Base-by-base conservation (phyloP, 2,329 filamentous ascomycete genomes). In the Penicillium sp. region DNA sequence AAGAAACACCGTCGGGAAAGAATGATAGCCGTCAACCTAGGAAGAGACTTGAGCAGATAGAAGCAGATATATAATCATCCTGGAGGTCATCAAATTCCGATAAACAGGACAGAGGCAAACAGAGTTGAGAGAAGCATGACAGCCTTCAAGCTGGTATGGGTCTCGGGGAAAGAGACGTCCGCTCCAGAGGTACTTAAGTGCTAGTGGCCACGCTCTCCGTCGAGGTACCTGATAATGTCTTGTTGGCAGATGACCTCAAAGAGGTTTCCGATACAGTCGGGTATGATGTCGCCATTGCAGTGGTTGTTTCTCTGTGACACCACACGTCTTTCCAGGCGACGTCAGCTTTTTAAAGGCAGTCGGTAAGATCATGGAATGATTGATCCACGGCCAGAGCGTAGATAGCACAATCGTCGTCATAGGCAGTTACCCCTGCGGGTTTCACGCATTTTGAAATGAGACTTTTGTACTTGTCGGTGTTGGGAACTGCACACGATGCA, bases 261-360 rank as follows among this genome's bases (percentile, higher is more conserved):
- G 53, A 40, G 20, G 56, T 61, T 37, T 44, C 56, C 37, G 57
- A 53, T 24, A 53, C 37, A 43, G 55, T 60, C 26, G 60, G 62
- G 18, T 53, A 57, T 4, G 53, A 48, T 6, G 59, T 63, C 20
- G 55, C 58, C 5, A 63, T 67, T 22, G 65, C 65, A 5, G 62
- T 66, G 3, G 53, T 66, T 14, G 51, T 58, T n/a, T 42, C 24
- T 1, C 63, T 61, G 26, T 53, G 44, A 22, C 66, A 69, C 63
- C 65, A 69, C 4, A 68, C 66, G 52, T 69, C 63, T 14, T 61
- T 52, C 60, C 63, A 69, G 1, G 51, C 47, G 2, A 69, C 60
- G 1, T 61, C 61, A 1, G 58, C 60, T 4, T 64, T 50, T 34
- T 66, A 69, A 5, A 69, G 58, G 40, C 67, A 69, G 9, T 63